Evolutionary conservation across 352 stramenopile genomes (phyloP).

Genomic region (Phytophthora sojae): DNA sequence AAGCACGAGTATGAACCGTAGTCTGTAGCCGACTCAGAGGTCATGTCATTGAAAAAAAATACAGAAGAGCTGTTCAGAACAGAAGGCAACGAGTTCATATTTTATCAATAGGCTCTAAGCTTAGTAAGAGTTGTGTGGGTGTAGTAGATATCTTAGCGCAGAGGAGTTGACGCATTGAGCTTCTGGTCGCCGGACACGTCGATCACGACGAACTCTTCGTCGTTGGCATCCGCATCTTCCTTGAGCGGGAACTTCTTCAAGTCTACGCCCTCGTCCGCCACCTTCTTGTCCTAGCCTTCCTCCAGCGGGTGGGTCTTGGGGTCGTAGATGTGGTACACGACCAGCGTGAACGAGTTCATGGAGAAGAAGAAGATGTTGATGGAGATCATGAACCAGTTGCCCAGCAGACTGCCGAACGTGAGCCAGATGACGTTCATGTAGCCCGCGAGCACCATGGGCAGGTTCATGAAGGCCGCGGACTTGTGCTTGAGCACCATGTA

Average conservation of each 20-base stretch:
- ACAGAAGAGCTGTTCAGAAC: neutral
- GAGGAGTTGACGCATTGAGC: neutral
- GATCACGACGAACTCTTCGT: constrained; percentile 19
- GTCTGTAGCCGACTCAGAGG: neutral
- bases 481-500: constrained; percentile 54
- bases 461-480: constrained; percentile 48
- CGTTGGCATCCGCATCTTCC: constrained; percentile 17
- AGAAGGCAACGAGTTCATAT: neutral
- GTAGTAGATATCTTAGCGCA: neutral
- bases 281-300: constrained; percentile 30
- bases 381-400: constrained; percentile 48
- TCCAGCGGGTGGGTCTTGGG: constrained; percentile 33
- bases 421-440: constrained; percentile 61
- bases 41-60: neutral
- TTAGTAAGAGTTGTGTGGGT: neutral
- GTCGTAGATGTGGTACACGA: constrained; percentile 43
- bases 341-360: constrained; percentile 38
- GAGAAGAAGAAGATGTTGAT: constrained; percentile 48
- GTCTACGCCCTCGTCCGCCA: constrained; percentile 19
- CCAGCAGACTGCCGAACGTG: constrained; percentile 47
- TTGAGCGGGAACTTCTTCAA: constrained; percentile 25
- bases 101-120: neutral
- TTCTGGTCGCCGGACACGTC: neutral
- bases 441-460: constrained; percentile 56
- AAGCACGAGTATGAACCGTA: neutral